These are phyloP conservation scores for Zygnema cylindricum DNA, from an alignment of 139 green algal genomes.

Conservation along the genomic window DNA sequence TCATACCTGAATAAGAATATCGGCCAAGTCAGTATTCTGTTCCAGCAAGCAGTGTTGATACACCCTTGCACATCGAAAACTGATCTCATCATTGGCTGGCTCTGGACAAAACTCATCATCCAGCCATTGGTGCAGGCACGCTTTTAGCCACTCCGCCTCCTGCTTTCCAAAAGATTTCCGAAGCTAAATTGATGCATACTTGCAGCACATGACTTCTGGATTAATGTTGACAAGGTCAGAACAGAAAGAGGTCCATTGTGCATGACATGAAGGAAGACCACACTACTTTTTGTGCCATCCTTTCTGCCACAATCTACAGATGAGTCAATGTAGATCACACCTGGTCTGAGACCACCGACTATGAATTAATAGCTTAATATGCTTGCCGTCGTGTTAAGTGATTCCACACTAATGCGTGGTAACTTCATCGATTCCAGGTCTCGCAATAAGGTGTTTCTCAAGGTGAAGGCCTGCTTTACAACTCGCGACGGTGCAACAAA, in stretches of 20 bases:
- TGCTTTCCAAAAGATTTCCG: conserved; percentile 7
- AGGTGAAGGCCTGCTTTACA: no score
- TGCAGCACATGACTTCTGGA: neutral
- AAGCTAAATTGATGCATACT: neutral
- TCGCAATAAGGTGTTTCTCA: no score
- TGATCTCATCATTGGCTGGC: conserved; percentile 55
- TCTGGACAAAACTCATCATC: conserved; percentile 60
- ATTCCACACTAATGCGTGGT: no score
- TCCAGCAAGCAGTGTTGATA: conserved; percentile 49
- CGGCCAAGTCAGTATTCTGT: conserved; percentile 36
- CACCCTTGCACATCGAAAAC: conserved; percentile 21
- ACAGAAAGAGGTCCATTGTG: neutral
- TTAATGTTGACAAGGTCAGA: neutral
- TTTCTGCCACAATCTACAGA: no score
- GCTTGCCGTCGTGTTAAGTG: no score
- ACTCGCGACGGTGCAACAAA: no score
- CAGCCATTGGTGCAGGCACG: conserved; percentile 45
- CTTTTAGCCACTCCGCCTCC: conserved; percentile 53
- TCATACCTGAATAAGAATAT: conserved; percentile 56
- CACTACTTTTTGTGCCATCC: no score
- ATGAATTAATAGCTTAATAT: no score
- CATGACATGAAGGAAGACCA: no score
- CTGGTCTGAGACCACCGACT: no score
- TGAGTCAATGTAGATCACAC: no score
- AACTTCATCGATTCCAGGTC: no score